phyloP scores from a whole-genome alignment of 345 rosid genomes.

The Passiflora organensis region DNA sequence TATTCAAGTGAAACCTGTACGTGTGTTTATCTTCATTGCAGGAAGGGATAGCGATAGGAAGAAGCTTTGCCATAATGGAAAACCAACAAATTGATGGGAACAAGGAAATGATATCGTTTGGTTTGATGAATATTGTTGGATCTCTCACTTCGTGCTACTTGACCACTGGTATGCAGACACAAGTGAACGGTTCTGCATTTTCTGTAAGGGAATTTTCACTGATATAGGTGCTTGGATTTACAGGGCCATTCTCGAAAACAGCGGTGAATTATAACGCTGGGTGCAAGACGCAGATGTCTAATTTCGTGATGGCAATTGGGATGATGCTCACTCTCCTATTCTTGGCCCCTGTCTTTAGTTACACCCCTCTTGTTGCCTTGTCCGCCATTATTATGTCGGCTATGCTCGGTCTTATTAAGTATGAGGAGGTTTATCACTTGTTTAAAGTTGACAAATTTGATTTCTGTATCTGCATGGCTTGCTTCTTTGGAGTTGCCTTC shows the following conservation, averaged over 20 bases:
- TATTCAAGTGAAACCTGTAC: neutral
- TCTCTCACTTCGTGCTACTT: slow-evolving; percentile 90
- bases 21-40: slow-evolving; percentile 13
- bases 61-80: slow-evolving; percentile 71
- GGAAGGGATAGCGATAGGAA: slow-evolving; percentile 92
- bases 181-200: neutral
- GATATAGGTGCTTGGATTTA: neutral
- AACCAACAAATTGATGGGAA: slow-evolving; percentile 88
- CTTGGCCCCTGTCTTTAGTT: slow-evolving; percentile 76
- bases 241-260: slow-evolving; percentile 93
- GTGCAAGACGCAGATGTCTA: slow-evolving; percentile 63
- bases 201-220: neutral
- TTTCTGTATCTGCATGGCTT: slow-evolving; percentile 68
- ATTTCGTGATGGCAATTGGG: slow-evolving; percentile 67
- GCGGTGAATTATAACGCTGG: slow-evolving; percentile 90
- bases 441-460: slow-evolving; percentile 81
- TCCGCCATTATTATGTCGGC: slow-evolving; percentile 91
- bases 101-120: slow-evolving; percentile 90
- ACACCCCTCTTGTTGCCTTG: slow-evolving; percentile 83
- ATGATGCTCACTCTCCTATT: slow-evolving; percentile 79
- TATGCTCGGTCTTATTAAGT: slow-evolving; percentile 77
- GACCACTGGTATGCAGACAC: slow-evolving; percentile 55
- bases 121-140: slow-evolving; percentile 80
- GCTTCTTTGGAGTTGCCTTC: slow-evolving; percentile 75
- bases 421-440: slow-evolving; percentile 52